Evolutionary conservation across 2,329 filamentous ascomycete species (phyloP).

Genomic region (Aplosporella prunicola): DNA sequence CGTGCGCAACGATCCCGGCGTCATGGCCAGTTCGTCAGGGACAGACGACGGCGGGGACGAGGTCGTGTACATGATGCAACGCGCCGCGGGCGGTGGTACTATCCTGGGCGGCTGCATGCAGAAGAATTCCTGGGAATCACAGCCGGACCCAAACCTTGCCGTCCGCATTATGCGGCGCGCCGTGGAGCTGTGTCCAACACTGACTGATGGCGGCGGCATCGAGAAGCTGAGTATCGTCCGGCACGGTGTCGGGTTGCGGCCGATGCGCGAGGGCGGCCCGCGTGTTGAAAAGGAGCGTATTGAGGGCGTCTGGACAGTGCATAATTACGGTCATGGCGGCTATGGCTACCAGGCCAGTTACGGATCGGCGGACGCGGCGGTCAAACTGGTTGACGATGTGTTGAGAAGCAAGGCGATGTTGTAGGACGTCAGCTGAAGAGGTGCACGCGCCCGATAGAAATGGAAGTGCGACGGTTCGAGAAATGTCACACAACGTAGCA

Average conservation of each 20-base stretch:
- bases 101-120: slow-evolving; percentile 81
- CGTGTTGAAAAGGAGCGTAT: slow-evolving; percentile 65
- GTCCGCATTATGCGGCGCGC: slow-evolving; percentile 75
- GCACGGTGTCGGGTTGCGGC: slow-evolving; percentile 74
- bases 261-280: slow-evolving; percentile 62
- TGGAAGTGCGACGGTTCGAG: too few species aligned
- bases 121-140: slow-evolving; percentile 67
- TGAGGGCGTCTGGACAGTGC: slow-evolving; percentile 47
- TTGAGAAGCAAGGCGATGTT: slow-evolving; percentile 20
- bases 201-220: slow-evolving; percentile 58
- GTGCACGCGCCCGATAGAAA: too few species aligned
- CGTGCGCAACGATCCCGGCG: slow-evolving; percentile 65
- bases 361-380: slow-evolving; percentile 33
- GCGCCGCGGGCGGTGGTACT: slow-evolving; percentile 70
- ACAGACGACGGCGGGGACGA: slow-evolving; percentile 67
- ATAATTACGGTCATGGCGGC: slow-evolving; percentile 71
- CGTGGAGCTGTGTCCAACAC: slow-evolving; percentile 53
- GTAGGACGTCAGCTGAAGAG: too few species aligned
- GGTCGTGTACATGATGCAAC: slow-evolving; percentile 70
- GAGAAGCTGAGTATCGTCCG: slow-evolving; percentile 65
- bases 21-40: slow-evolving; percentile 62
- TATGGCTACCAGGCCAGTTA: slow-evolving; percentile 56
- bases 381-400: slow-evolving; percentile 27
- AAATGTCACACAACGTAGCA: too few species aligned
- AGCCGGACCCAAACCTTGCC: slow-evolving; percentile 71